Evolutionary conservation across 2,329 filamentous ascomycete species (phyloP).

Genomic region (Colletotrichum sp.): DNA sequence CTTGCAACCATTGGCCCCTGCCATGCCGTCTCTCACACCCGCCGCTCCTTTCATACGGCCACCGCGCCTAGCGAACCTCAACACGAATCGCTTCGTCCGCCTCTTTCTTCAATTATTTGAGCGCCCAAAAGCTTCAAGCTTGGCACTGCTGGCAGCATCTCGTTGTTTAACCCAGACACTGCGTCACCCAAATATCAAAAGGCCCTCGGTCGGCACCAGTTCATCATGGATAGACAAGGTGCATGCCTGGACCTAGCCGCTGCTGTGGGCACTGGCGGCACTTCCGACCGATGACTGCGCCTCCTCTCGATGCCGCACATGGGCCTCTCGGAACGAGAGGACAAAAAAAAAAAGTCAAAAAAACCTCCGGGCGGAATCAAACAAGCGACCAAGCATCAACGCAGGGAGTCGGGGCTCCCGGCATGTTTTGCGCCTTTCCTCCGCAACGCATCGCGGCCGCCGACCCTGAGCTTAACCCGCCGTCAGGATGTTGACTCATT

Average conservation of each 20-base stretch:
- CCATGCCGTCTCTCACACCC: background rate
- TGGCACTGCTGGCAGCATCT: background rate
- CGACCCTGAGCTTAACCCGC: background rate
- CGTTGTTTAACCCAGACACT: background rate
- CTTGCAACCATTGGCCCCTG: background rate
- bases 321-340: background rate
- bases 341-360: background rate
- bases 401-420: background rate
- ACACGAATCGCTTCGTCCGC: background rate
- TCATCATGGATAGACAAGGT: background rate
- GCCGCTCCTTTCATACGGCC: background rate
- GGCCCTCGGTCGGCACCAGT: background rate
- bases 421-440: background rate
- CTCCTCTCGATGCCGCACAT: background rate
- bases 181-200: background rate
- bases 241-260: background rate
- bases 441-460: background rate
- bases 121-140: background rate
- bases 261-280: background rate
- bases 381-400: background rate
- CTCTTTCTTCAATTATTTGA: background rate
- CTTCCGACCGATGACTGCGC: background rate
- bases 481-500: slow-evolving; percentile 12
- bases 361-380: slow-evolving; percentile 4
- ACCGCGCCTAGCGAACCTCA: background rate